Evolutionary conservation across 352 stramenopile species (phyloP), one percentile per base, ranked within the genome.

Genomic region (Pythium biforme): DNA sequence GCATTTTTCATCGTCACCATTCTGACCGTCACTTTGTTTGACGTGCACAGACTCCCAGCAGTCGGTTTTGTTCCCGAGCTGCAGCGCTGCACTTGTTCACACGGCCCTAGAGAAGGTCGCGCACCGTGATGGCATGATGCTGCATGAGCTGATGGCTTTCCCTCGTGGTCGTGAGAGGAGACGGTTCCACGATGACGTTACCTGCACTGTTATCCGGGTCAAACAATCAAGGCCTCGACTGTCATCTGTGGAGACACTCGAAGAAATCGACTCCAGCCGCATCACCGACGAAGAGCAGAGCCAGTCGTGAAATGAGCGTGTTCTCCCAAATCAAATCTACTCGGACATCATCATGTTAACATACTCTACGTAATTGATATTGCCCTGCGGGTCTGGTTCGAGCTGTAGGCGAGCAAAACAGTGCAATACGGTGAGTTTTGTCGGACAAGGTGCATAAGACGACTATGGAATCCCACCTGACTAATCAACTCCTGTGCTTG

Each of bases 261-360:
- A 64, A 34, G 55, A 70, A 27, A 57, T 8, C 31, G 53, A 60
- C 20, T 7, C 31, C 4, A 64, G 19, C 14, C 48, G 51, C 11
- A 49, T 31, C n/a, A 43, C 59, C 19, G 43, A 58, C 20, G 27
- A 52, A 14, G 64, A 59, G 22, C n/a, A 22, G n/a, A 63, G 33
- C 23, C 34, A 57, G 39, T 50, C 39, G 37, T 60, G 56, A 66
- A 53, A 56, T 52, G 14, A 49, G 19, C 34, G 25, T 37, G 19
- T n/a, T 62, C 20, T 45, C 17, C 40, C 20, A 6, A 45, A 31
- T 40, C 4, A 33, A n/a, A 1, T 19, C 66, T 83, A 91, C 72
- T 94, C 80, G 15, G 76, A 83, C 90, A 97, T 97, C 91, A 98
- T 98, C 83, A 98, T 98, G 65, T 97, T 97, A 11, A 98, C 86